Conservation (phyloP, 805 yeast genomes). For the Monosporozyma aerobia region DNA sequence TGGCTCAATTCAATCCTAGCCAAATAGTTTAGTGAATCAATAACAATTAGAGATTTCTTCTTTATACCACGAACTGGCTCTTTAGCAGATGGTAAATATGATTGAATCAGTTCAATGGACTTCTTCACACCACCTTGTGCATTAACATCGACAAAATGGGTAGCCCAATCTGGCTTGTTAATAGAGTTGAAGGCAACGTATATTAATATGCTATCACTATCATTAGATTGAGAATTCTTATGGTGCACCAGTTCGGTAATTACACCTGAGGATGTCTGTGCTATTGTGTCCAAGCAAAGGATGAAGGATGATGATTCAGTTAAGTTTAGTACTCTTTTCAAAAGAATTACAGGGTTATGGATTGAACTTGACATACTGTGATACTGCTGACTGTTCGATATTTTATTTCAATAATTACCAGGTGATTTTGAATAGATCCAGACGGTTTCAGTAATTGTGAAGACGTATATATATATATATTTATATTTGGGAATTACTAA, state of each 20-base stretch:
- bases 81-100: conserved; percentile 16
- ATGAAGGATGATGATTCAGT: conserved; percentile 71
- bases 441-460: background rate
- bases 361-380: conserved; percentile 28
- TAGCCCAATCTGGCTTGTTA: conserved; percentile 41
- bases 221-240: conserved; percentile 15
- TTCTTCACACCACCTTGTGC: conserved; percentile 7
- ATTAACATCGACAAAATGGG: conserved; percentile 40
- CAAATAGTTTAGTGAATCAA: conserved; percentile 64
- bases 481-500: background rate
- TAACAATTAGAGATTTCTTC: conserved; percentile 38
- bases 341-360: conserved; percentile 43
- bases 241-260: conserved; percentile 49
- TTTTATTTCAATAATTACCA: too few relatives aligned
- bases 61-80: conserved; percentile 4
- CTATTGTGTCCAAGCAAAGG: conserved; percentile 57
- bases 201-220: conserved; percentile 29
- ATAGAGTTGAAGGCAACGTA: conserved; percentile 65
- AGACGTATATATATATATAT: background rate
- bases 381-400: too few relatives aligned
- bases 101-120: conserved; percentile 13
- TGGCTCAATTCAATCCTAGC: conserved; percentile 36
- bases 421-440: too few relatives aligned
- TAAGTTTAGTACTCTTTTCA: conserved; percentile 56
- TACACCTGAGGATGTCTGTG: conserved; percentile 54